phyloP scores from a whole-genome alignment of 148 eudicot genomes.

The Chenopodium berlandieri region DNA sequence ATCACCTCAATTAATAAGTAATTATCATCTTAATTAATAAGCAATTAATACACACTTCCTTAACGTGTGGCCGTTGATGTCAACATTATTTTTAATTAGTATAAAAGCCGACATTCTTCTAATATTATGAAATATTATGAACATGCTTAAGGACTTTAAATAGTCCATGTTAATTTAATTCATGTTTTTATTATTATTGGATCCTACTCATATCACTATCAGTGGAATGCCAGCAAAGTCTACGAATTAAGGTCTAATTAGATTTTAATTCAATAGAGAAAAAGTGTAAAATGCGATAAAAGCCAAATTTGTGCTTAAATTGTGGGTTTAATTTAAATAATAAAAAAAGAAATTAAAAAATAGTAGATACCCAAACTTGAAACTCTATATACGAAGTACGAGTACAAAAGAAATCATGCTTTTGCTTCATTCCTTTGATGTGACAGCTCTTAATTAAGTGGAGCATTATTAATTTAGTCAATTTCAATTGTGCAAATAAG shows the following conservation, averaged over 20 bases:
- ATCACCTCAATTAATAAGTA: neutral
- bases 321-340: neutral
- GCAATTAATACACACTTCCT: neutral
- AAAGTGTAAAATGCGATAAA: neutral
- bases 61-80: neutral
- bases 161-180: neutral
- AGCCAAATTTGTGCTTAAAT: slow-evolving; percentile 4
- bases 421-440: neutral
- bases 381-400: no score
- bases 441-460: slow-evolving; percentile 7
- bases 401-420: neutral
- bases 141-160: neutral
- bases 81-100: neutral
- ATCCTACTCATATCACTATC: slow-evolving; percentile 21
- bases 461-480: neutral
- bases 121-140: neutral
- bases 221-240: slow-evolving; percentile 21
- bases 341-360: neutral
- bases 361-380: no score
- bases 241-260: neutral
- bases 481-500: neutral
- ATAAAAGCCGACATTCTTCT: slow-evolving; percentile 11
- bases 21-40: no score
- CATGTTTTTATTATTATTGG: slow-evolving; percentile 9
- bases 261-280: neutral